Conservation (phyloP, 2,329 filamentous ascomycete genomes). For the Botryotinia calthae region DNA sequence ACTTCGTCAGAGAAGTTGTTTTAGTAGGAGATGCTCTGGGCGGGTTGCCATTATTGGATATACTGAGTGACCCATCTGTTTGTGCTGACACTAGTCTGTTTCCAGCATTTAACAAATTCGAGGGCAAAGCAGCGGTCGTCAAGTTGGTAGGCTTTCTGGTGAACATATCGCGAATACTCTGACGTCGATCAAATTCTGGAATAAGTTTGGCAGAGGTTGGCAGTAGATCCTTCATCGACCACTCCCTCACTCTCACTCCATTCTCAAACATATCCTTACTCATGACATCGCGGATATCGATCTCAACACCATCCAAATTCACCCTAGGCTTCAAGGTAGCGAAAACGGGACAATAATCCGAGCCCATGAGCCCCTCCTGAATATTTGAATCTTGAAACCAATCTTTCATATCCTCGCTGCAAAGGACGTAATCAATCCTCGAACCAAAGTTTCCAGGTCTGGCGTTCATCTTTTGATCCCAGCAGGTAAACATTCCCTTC, state of each 20-base stretch:
- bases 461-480: conserved; percentile 94
- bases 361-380: conserved; percentile 90
- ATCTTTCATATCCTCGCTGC: conserved; percentile 70
- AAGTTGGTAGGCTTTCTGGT: conserved; percentile 47
- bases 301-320: conserved; percentile 46
- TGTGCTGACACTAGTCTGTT: not conserved
- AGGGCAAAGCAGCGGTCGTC: not conserved
- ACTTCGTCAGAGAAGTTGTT: not conserved
- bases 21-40: not conserved
- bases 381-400: conserved; percentile 85
- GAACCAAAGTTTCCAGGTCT: conserved; percentile 91
- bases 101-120: not conserved
- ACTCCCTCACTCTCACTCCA: conserved; percentile 65
- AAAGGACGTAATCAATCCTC: conserved; percentile 91
- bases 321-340: conserved; percentile 68
- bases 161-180: conserved; percentile 94
- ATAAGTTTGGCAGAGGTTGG: conserved; percentile 79
- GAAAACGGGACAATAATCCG: conserved; percentile 94
- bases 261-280: conserved; percentile 74
- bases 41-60: not conserved
- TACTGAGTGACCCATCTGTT: not conserved
- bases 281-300: conserved; percentile 68
- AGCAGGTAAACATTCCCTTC: conserved; percentile 92
- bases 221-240: conserved; percentile 64
- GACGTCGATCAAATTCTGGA: conserved; percentile 80